Evolutionary conservation across 805 yeast genomes (phyloP), one percentile per base, ranked within the genome.

Genomic region (Sugiyamaella marilandica): DNA sequence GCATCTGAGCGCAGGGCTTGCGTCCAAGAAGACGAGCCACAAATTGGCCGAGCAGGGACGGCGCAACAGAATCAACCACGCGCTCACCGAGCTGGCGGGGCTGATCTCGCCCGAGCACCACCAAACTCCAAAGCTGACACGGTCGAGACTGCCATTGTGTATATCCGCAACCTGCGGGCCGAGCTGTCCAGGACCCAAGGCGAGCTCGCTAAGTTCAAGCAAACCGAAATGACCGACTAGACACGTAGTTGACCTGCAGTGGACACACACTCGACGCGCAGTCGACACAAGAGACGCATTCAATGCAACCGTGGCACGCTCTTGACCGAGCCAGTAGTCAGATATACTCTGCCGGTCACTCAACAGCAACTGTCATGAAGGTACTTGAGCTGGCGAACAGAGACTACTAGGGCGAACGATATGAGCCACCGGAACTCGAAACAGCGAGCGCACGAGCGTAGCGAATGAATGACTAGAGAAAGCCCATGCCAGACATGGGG

Each of bases 11-110:
- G 63, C 67, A 5, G 72, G 70, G 41, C 55, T 73, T 50, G 67
- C 72, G 19, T 65, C 71, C 26, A 84, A 85, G 65, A 83, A 84
- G 61, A 80, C 85, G 1, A 80, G 81, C 41, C 99, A 92, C 69
- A 91, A 92, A 66, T 77, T 88, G 13, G 98, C 99, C 0, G 99
- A 92, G 70, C 97, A 94, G 69, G 98, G 96, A 13, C 77, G 99
- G 50, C 79, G 99, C 61, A 91, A 92, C 67, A 76, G 99, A 57
- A 85, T 92, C 84, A 94, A 94, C 67, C 71, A 75, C 52, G 98
- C 97, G 0, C 82, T 92, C 31, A 81, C 81, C 43, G 96, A 87
- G 41, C 72, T 92, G 54, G 83, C 84, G 8, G 62, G 73, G 9
- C 69, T 89, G 56, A 76, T 92, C 19, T 95, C 96, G 0, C 79